Percentiles rank a stretch among this genome's conserved stretches.
Conservation (phyloP, 352 stramenopile genomes). For the Phytophthora syringae region DNA sequence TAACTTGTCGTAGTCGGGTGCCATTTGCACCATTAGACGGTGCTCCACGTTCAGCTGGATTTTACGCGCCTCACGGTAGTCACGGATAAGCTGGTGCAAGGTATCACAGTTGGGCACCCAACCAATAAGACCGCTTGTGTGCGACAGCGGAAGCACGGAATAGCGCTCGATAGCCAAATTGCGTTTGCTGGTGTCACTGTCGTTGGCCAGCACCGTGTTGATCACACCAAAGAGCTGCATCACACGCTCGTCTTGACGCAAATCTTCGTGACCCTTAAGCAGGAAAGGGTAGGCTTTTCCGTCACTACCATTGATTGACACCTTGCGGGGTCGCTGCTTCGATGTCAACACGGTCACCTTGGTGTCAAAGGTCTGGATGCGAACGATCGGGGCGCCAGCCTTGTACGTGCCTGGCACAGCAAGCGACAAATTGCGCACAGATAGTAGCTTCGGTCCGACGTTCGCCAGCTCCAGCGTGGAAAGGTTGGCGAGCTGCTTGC, state of each 20-base stretch:
- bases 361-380: slow-evolving; percentile 94
- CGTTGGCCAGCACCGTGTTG: slow-evolving; percentile 98
- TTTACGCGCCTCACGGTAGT: slow-evolving; percentile 94
- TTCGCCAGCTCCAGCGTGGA: slow-evolving; percentile 97
- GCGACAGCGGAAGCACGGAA: slow-evolving; percentile 97
- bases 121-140: slow-evolving; percentile 98
- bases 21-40: slow-evolving; percentile 96
- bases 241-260: slow-evolving; percentile 99
- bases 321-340: slow-evolving; percentile 99
- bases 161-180: slow-evolving; percentile 99
- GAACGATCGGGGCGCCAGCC: slow-evolving; percentile 82
- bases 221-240: slow-evolving; percentile 99
- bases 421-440: slow-evolving; percentile 94
- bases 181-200: slow-evolving; percentile 97
- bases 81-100: slow-evolving; percentile 98
- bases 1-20: slow-evolving; percentile 98
- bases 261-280: slow-evolving; percentile 99
- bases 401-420: slow-evolving; percentile 96
- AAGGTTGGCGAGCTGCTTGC: slow-evolving; percentile 94
- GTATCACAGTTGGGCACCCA: slow-evolving; percentile 99
- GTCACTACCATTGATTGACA: slow-evolving; percentile 98
- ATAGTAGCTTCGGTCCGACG: slow-evolving; percentile 96
- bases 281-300: slow-evolving; percentile 99
- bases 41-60: slow-evolving; percentile 97
- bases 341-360: slow-evolving; percentile 98